Evolutionary conservation across 495 filamentous ascomycete species (phyloP).

Genomic region (Neurospora pannonica): DNA sequence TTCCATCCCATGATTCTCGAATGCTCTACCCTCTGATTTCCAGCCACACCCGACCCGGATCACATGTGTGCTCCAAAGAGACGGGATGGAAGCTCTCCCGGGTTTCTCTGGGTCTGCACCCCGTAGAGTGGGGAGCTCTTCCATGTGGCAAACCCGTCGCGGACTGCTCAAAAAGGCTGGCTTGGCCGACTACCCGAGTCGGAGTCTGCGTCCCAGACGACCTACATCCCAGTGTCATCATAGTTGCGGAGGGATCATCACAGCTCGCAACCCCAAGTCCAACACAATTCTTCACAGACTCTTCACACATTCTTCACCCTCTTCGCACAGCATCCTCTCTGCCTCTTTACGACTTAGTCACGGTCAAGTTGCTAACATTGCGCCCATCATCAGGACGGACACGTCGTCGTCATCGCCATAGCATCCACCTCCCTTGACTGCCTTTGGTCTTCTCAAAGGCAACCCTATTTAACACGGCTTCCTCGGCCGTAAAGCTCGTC

Average conservation of each 20-base stretch:
- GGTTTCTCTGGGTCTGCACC: not conserved
- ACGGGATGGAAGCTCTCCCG: not conserved
- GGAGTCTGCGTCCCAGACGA: not conserved
- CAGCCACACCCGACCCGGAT: not conserved
- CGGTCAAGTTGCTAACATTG: not conserved
- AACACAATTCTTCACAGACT: not conserved
- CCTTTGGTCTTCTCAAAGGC: conserved; percentile 69
- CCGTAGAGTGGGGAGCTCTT: not conserved
- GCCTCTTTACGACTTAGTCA: not conserved
- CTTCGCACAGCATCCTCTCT: not conserved
- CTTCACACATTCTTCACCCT: not conserved
- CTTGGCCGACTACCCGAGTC: not conserved
- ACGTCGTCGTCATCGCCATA: not conserved
- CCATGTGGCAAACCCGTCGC: not conserved
- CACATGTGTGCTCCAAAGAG: not conserved
- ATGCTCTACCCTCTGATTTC: not conserved
- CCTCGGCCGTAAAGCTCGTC: conserved; percentile 50
- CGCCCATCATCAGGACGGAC: not conserved
- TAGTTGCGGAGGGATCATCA: not conserved
- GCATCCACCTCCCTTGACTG: conserved; percentile 20
- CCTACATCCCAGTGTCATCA: not conserved
- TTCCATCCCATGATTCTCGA: not conserved
- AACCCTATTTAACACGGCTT: conserved; percentile 57
- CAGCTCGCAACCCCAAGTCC: not conserved
- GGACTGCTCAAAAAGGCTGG: not conserved